Evolutionary conservation across 768 basidiomycete genomes (phyloP).

Genomic region (Boletellus sp.): DNA sequence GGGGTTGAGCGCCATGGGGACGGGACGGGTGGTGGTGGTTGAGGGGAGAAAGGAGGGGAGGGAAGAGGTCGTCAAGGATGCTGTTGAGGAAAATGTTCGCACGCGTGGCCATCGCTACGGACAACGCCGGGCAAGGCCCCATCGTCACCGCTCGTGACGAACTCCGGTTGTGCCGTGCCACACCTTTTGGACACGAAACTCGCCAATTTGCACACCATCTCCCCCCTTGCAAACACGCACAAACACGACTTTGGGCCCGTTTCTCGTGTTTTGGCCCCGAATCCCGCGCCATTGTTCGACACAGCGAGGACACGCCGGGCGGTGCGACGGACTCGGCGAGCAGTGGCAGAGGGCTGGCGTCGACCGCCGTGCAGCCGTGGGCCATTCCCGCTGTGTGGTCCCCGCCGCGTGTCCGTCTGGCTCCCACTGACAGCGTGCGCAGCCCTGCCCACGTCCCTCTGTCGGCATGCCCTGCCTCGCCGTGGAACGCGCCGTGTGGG

Average conservation of each 20-base stretch:
- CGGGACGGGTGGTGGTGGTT: conserved; percentile 30
- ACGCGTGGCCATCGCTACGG: conserved; percentile 41
- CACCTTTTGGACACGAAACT: conserved; percentile 30
- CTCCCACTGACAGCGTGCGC: conserved; percentile 4
- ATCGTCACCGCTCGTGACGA: conserved; percentile 42
- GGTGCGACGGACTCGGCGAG: too few species aligned
- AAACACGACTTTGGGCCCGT: background rate
- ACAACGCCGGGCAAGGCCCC: conserved; percentile 42
- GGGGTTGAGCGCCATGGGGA: conserved; percentile 35
- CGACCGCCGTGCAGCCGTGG: background rate
- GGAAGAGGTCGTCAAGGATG: conserved; percentile 39
- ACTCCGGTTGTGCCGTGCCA: conserved; percentile 36
- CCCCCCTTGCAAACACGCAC: background rate
- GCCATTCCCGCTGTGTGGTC: too few species aligned
- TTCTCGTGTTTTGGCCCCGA: too few species aligned
- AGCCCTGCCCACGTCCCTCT: background rate
- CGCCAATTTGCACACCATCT: conserved; percentile 7
- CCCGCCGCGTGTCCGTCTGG: background rate
- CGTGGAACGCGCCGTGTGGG: too few species aligned
- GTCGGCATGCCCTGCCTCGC: too few species aligned
- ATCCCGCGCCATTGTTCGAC: too few species aligned
- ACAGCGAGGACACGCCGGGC: too few species aligned
- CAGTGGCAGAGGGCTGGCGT: too few species aligned
- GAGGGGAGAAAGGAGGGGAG: conserved; percentile 33
- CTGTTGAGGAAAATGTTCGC: conserved; percentile 40